Base-by-base conservation (phyloP, 768 basidiomycete species). In the Infundibulicybe gibba region DNA sequence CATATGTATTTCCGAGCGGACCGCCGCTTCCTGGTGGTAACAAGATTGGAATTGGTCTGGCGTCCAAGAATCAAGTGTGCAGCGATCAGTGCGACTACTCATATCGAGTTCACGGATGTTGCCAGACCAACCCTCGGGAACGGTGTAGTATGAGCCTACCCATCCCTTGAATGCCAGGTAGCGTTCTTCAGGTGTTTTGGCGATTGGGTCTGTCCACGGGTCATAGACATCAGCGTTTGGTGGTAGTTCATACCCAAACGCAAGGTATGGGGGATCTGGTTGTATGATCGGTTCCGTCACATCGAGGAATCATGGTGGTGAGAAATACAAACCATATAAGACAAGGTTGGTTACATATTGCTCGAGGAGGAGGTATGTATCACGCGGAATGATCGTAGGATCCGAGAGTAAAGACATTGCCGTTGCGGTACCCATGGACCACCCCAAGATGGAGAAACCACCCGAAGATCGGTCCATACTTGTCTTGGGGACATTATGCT, bases 361-460 rank as follows among this genome's bases (percentile, higher is more conserved):
- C 46, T 62, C 60, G 8, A 73, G 42, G 2, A 54, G 19, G 13
- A 49, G 42, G 40, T 64, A 61, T 1, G 56, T 9, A 12, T 54
- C 56, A 14, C 32, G 16, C 0, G 57, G 50, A 15, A 72, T 46
- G 8, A 60, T 44, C 2, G 43, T 40, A 4, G 55, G 54, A 40
- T 65, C 54, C 0, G 56, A 58, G 30, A 71, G 59, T 5, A 71
- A 47, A 16, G 65, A 25, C 43, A 69, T 57, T 3, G 55, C 48
- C 1, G 60, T 59, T 12, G 60, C 54, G 9, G 48, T 52, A 1
- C 71, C 72, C 45, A 65, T 57, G 2, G 70, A 70, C 71, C 72
- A 74, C 9, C 70, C 70, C 51, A 69, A 39, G 6, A 71, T 45
- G 3, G 61, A 59, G n/a, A 72, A 45, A 1, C 72, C 72, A 1